Base-by-base conservation (phyloP, 768 basidiomycete genomes). In the Leccinum subgranulosum region DNA sequence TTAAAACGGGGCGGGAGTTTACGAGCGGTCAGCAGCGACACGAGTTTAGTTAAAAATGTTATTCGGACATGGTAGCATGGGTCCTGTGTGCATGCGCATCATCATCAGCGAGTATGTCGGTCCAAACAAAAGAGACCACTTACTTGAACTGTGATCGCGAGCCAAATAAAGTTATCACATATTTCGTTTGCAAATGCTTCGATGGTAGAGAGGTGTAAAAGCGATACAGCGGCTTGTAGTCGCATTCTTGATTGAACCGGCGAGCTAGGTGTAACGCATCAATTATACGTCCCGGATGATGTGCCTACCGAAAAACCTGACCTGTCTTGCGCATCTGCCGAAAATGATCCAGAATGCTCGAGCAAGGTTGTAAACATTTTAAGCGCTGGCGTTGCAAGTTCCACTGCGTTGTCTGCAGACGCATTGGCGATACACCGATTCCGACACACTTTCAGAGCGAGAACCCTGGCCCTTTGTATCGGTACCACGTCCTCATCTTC, bases 31-130 rank as follows among this genome's bases (percentile, higher is more conserved):
- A 94, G 71, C 25, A 91, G 74, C 10, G 77, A 67, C 11, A 88
- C 73, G 2, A 94, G 76, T 71, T 97, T 97, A 25, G 75, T 81
- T 52, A 98, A 70, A 75, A 96, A 95, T 4, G 66, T 74, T 55
- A 84, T 75, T 46, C 97, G 90, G 47, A 98, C 92, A 61, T 92
- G 84, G 69, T 86, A 97, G 66, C 87, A 92, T 1, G 92, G 78
- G 65, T 99, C 96, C 92, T 97, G 66, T 23, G 33, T 17, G 19
- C 17, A 39, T 52, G 15, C 19, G 25, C 61, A 25, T 51, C 49
- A 51, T 50, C 45, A 12, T 55, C 50, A 34, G 31, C 41, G 10
- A 60, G 36, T 2, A 25, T 19, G 9, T 25, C 17, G 6, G 50
- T 47, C 29, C 9, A 15, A 57, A 36, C 29, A n/a, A n/a, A 39